Evolutionary conservation across 2,329 filamentous ascomycete species (phyloP), one percentile per base, ranked within the genome.

Genomic region (Xenosphaeropsis pyriputrescens): DNA sequence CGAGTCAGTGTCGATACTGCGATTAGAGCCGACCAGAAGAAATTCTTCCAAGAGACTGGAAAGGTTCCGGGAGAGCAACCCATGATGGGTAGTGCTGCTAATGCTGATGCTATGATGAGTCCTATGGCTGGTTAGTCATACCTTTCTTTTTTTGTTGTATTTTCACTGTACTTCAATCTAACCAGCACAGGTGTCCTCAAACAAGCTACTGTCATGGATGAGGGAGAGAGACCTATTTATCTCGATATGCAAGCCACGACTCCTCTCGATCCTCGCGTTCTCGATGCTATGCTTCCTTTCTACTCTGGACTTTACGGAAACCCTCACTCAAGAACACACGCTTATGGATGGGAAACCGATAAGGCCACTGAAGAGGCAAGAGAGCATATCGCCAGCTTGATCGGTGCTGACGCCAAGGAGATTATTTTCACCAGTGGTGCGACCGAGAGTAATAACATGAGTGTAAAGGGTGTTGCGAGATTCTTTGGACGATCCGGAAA

Each of bases 361-460:
- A 85, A 88, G 62, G 89, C 84, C 1, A 80, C 93, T 16, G 91
- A 98, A 58, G 72, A 85, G 45, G 88, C 91, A 32, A 75, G 91
- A 51, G 72, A 72, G 50, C 75, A 96, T 53, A 70, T 96, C 46
- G 91, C 91, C 3, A 70, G 70, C 30, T 71, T 98, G 39, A 91
- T 98, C 47, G 89, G 89, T 18, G 91, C 91, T 18, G 86, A 98
- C 57, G 68, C 91, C 5, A 98, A 98, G 62, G 91, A 98, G 58
- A 96, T 98, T 47, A 93, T 98, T 51, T 96, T 98, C 63, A 98
- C 91, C 6, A 95, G 88, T 52, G 91, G 91, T 39, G 91, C 91
- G 13, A 98, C 91, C 0, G 91, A 98, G 65, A 95, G 86, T 57
- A 98, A 98, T 63, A 98, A 98, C 54, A 98, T 98, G 91, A 94